Evolutionary conservation across 495 filamentous ascomycete species (phyloP), one percentile per base, ranked within the genome.

Genomic region (Corynascus novoguineensis): DNA sequence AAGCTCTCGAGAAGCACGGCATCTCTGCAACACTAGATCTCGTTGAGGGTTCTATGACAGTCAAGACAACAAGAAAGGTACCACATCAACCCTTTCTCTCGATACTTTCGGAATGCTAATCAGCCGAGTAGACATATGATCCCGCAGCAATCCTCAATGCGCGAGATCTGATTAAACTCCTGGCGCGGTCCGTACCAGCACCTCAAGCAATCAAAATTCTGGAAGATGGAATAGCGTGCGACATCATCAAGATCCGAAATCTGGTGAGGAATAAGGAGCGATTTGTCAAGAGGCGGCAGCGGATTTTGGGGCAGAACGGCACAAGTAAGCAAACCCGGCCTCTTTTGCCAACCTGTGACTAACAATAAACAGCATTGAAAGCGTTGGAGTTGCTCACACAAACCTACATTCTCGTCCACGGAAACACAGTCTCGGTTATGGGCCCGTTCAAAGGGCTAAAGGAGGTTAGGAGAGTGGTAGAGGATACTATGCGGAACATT

Each of bases 401-500:
- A 63, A 92, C 86, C 57, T 99, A 97, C 70, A 89, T 99, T 59
- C 81, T 97, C 44, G 93, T 99, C 1, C 93, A 99, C 73, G 93
- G 93, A 62, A 97, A 97, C 75, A 97, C 93, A 0, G 93, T 99
- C 27, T 80, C 83, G 22, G 87, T 83, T 5, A 97, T 98, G 87
- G 95, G 95, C 0, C 81, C 81, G 0, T 96, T 84, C 74, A 95
- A 95, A 71, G 90, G 91, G 14, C 71, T 99, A 41, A 97, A 97
- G 71, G 91, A 97, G 67, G 84, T 96, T 11, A 86, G 95, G 48
- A 78, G 90, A 17, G 85, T 97, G 8, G 81, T 99, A 5, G 86
- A 96, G 69, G 93, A 97, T 70, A 95, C 90, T 73, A 97, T 99
- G 95, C 83, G 83, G 32, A 99, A 99, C 69, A 84, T 96, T 60